Base-by-base conservation (phyloP, 805 yeast genomes). In the Metschnikowia colocasiae region DNA sequence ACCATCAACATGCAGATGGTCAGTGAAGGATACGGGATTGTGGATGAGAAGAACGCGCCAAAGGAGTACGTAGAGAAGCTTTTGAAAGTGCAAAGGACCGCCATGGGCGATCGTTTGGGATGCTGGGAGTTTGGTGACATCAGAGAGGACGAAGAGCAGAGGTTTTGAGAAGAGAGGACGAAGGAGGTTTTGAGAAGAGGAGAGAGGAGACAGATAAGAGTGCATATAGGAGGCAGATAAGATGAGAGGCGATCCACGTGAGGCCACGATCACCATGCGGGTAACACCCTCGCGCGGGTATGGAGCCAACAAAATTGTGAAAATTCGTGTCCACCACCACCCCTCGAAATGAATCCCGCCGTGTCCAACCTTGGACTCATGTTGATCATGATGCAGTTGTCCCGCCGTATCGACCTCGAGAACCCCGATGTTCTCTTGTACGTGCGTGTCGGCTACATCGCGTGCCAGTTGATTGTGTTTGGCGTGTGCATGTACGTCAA, bases 381-480 rank as follows among this genome's bases (percentile, higher is more conserved):
- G 97, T 83, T 91, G 64, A 86, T 81, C 76, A 88, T 89, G 88
- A 92, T 91, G 96, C 97, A 90, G 71, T 86, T 90, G 54, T 82
- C 97, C 54, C 87, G 89, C 69, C 82, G 80, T 64, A 75, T 94
- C 53, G 94, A 92, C 69, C 82, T 91, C 69, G 97, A 92, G 67
- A 80, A 91, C 69, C 92, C 95, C 39, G 69, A 69, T 54, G 78
- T 81, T 48, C 73, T 90, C 44, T 69, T 85, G 64, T 85, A 81
- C 65, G 91, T 88, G 46, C 82, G 99, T 68, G 72, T 74, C 32
- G 80, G 81, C 38, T 94, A 88, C 73, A 68, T 78, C 40, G 58
- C 83, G 19, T 81, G 91, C 62, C 89, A 87, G 60, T 61, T 75
- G 31, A 51, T 83, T 49, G 81, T 94, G 13, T 71, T 87, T 51